These are phyloP conservation scores for Alternaria postmessia DNA, from an alignment of 2,329 filamentous ascomycete species.

Conservation along the genomic window DNA sequence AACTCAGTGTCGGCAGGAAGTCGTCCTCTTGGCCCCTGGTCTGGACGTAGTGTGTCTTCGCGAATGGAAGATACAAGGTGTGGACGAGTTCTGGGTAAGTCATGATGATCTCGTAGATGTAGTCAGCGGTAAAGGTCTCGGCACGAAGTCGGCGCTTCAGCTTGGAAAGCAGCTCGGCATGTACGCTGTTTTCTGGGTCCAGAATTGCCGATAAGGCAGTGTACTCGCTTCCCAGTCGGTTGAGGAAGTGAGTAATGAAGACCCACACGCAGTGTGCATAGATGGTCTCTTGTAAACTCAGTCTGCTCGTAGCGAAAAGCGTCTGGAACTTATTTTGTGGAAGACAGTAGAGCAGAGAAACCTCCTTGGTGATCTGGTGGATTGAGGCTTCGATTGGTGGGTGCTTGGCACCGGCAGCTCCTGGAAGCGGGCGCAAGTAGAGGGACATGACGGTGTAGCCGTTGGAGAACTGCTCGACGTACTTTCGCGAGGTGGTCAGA, in stretches of 20 bases:
- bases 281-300: constrained; percentile 95
- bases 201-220: constrained; percentile 83
- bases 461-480: constrained; percentile 97
- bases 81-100: constrained; percentile 88
- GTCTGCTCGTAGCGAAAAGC: constrained; percentile 82
- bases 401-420: constrained; percentile 57
- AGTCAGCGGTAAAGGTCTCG: constrained; percentile 97
- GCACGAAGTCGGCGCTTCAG: constrained; percentile 94
- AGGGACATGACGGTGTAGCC: constrained; percentile 97
- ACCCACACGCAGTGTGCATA: constrained; percentile 98
- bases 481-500: constrained; percentile 94
- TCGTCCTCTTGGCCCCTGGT: constrained; percentile 70
- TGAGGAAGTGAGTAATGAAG: constrained; percentile 97
- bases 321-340: constrained; percentile 95
- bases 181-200: constrained; percentile 80
- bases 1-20: constrained; percentile 74
- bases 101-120: constrained; percentile 96
- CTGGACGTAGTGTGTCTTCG: constrained; percentile 81
- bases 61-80: constrained; percentile 89
- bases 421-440: constrained; percentile 79
- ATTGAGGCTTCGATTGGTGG: constrained; percentile 94
- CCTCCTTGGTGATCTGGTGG: constrained; percentile 98
- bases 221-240: constrained; percentile 92
- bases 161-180: constrained; percentile 88
- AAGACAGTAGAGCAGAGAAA: constrained; percentile 95